These are phyloP conservation scores for Saccharomyces jurei DNA, from an alignment of 805 yeast species.

Conservation along the genomic window DNA sequence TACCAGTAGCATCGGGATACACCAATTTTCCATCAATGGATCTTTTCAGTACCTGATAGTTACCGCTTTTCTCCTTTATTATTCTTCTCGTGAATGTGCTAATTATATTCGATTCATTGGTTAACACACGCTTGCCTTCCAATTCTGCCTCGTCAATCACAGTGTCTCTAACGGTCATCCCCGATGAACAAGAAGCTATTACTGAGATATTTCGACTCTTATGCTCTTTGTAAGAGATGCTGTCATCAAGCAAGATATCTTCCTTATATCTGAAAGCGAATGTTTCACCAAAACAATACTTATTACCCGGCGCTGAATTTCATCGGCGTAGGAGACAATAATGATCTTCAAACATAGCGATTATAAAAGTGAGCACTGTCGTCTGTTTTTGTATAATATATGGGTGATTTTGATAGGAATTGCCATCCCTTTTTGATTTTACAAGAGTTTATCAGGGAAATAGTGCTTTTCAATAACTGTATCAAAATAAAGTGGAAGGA, in stretches of 20 bases:
- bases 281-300: neutral
- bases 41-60: conserved; percentile 25
- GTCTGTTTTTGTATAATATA: neutral
- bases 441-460: neutral
- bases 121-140: neutral
- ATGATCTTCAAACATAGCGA: neutral
- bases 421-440: neutral
- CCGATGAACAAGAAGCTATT: neutral
- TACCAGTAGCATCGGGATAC: conserved; percentile 26
- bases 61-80: conserved; percentile 28
- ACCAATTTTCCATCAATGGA: conserved; percentile 20
- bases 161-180: neutral
- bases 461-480: neutral
- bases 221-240: neutral
- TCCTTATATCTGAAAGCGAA: neutral
- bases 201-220: neutral
- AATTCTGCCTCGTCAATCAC: neutral
- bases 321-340: neutral
- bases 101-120: conserved; percentile 13
- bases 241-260: neutral
- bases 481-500: neutral
- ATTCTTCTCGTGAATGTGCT: conserved; percentile 22
- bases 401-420: neutral
- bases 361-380: neutral
- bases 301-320: neutral